Evolutionary conservation across 441 rosid genomes (phyloP).

Genomic region (Gossypium schwendimanii): DNA sequence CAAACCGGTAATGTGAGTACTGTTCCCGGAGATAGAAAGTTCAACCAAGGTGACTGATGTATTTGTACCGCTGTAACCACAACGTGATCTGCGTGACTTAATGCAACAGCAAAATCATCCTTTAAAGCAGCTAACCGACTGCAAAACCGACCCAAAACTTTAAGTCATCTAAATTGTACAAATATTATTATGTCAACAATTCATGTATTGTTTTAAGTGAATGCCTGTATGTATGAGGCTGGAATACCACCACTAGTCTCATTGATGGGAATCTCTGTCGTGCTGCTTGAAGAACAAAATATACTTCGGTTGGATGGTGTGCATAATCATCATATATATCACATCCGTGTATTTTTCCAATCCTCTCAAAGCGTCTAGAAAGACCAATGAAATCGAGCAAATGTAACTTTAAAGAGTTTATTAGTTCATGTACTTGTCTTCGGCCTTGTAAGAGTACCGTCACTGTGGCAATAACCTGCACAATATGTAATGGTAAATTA

Average conservation of each 20-base stretch:
- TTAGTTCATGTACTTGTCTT: slow-evolving; percentile 6
- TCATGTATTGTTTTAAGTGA: not conserved
- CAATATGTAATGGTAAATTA: not conserved
- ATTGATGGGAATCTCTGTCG: slow-evolving; percentile 20
- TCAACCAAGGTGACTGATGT: not conserved
- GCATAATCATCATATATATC: slow-evolving; percentile 27
- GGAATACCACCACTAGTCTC: slow-evolving; percentile 23
- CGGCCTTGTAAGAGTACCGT: slow-evolving; percentile 15
- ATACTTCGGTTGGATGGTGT: slow-evolving; percentile 34
- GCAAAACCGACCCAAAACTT: slow-evolving; percentile 6
- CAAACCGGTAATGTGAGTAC: slow-evolving; percentile 1
- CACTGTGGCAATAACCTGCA: slow-evolving; percentile 26
- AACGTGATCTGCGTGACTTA: slow-evolving; percentile 22
- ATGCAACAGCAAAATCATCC: slow-evolving; percentile 23
- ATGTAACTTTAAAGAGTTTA: slow-evolving; percentile 11
- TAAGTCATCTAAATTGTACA: not conserved
- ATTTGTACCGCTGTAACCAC: slow-evolving; percentile 20
- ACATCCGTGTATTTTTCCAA: slow-evolving; percentile 22
- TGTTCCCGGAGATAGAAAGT: not conserved
- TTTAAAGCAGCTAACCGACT: slow-evolving; percentile 23
- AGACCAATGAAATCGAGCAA: slow-evolving; percentile 22
- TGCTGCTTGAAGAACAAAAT: slow-evolving; percentile 28
- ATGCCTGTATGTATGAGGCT: slow-evolving; percentile 31
- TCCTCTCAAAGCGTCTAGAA: slow-evolving; percentile 25
- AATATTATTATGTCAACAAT: not conserved